Evolutionary conservation across 164 flowering plant genomes (phyloP).

Genomic region (Kalanchoe fedtschenkoi): DNA sequence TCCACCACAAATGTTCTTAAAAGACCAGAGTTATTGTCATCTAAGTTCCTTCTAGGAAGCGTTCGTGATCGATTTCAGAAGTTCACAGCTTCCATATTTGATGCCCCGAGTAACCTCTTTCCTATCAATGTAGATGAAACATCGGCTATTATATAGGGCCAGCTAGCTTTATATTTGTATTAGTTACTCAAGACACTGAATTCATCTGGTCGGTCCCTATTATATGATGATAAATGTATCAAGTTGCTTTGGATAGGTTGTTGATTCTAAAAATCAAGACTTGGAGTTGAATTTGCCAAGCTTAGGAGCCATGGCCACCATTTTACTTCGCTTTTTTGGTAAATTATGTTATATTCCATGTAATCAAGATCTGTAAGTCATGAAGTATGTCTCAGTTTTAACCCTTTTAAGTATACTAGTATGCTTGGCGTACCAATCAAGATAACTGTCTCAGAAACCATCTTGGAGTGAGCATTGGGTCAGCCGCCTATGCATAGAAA

Average conservation of each 20-base stretch:
- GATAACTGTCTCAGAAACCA: slow-evolving; percentile 85
- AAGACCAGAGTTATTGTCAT: not conserved
- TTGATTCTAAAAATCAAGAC: slow-evolving; percentile 81
- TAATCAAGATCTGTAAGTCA: not conserved
- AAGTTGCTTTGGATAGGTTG: slow-evolving; percentile 78
- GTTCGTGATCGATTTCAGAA: not conserved
- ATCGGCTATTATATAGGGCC: too few relatives aligned
- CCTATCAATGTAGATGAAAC: not conserved
- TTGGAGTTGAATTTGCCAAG: slow-evolving; percentile 95
- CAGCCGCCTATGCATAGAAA: slow-evolving; percentile 47
- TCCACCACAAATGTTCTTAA: not conserved
- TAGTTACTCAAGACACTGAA: not conserved
- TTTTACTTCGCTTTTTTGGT: slow-evolving; percentile 98
- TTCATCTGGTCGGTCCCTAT: too few relatives aligned
- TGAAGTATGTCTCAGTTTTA: not conserved
- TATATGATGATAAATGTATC: too few relatives aligned
- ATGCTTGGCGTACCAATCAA: slow-evolving; percentile 97
- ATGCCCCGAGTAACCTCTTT: not conserved
- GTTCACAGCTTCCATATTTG: not conserved
- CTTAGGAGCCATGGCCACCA: slow-evolving; percentile 83
- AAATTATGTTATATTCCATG: not conserved
- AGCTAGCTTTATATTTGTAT: not conserved
- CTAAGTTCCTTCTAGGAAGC: not conserved
- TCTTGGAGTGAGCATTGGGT: slow-evolving; percentile 84
- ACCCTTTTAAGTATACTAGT: slow-evolving; percentile 22